phyloP scores from a whole-genome alignment of 148 eudicot genomes.

The Rhododendron ovatum region DNA sequence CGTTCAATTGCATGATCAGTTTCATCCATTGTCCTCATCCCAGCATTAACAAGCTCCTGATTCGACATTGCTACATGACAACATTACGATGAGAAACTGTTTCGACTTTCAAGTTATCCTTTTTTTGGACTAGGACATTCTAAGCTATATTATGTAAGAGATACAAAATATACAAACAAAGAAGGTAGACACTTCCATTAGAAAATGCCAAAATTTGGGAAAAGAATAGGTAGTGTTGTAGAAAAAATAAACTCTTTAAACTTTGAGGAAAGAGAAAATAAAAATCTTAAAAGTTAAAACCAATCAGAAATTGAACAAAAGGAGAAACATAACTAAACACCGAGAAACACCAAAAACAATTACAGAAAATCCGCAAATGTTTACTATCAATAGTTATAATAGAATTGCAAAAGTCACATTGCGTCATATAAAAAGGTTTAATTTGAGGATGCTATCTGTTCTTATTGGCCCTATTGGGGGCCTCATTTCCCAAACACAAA shows the following conservation, averaged over 20 bases:
- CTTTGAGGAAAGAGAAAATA: neutral
- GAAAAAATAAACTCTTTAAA: neutral
- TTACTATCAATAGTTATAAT: neutral
- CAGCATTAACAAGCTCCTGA: constrained; percentile 90
- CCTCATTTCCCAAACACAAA: neutral
- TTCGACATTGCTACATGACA: constrained; percentile 68
- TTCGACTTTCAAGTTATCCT: neutral
- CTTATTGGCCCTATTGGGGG: neutral
- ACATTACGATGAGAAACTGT: neutral
- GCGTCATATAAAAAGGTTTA: neutral
- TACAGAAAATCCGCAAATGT: neutral
- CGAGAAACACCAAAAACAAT: neutral
- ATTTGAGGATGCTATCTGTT: neutral
- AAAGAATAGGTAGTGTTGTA: neutral
- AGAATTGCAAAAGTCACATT: neutral
- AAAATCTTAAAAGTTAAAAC: neutral
- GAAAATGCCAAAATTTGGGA: neutral
- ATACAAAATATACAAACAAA: neutral
- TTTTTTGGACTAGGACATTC: neutral
- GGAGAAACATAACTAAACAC: neutral
- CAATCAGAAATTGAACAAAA: neutral
- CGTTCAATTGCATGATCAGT: neutral
- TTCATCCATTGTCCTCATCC: constrained; percentile 29
- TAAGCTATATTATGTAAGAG: neutral
- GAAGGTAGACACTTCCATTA: neutral